Conservation (phyloP, 2,329 filamentous ascomycete genomes). For the Neopestalotiopsis sp. region DNA sequence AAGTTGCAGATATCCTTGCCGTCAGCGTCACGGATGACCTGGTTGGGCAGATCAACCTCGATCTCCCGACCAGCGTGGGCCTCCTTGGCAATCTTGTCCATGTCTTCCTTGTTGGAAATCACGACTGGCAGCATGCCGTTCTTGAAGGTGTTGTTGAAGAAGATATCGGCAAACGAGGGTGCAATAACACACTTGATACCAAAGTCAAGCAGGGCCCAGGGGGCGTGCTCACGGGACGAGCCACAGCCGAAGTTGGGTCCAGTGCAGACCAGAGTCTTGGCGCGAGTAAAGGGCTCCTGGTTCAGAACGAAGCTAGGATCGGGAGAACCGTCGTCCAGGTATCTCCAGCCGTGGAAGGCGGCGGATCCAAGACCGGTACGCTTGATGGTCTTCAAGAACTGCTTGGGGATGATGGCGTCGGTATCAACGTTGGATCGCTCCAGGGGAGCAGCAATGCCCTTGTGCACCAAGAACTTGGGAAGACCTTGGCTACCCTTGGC, state of each 20-base stretch:
- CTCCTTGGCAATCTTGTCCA: conserved; percentile 76
- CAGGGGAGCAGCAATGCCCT: conserved; percentile 86
- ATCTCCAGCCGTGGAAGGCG: conserved; percentile 86
- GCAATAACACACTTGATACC: conserved; percentile 95
- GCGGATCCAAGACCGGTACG: conserved; percentile 89
- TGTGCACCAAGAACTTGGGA: conserved; percentile 81
- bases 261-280: conserved; percentile 91
- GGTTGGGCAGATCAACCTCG: conserved; percentile 86
- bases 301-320: conserved; percentile 89
- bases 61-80: conserved; percentile 81
- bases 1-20: conserved; percentile 80
- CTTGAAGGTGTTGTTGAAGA: conserved; percentile 99
- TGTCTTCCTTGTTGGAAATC: conserved; percentile 68
- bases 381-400: conserved; percentile 99
- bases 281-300: conserved; percentile 79
- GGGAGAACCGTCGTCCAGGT: conserved; percentile 73
- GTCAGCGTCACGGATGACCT: conserved; percentile 76
- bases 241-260: conserved; percentile 97
- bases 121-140: conserved; percentile 95
- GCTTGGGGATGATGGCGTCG: conserved; percentile 99
- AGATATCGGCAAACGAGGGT: conserved; percentile 82
- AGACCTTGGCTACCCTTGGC: conserved; percentile 66
- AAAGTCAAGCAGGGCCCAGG: conserved; percentile 96
- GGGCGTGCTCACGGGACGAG: conserved; percentile 90
- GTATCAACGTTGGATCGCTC: conserved; percentile 93